Evolutionary conservation across 1,139 yeast genomes (phyloP), one percentile per base, ranked within the genome.

Genomic region (Nakaseomyces sp.): DNA sequence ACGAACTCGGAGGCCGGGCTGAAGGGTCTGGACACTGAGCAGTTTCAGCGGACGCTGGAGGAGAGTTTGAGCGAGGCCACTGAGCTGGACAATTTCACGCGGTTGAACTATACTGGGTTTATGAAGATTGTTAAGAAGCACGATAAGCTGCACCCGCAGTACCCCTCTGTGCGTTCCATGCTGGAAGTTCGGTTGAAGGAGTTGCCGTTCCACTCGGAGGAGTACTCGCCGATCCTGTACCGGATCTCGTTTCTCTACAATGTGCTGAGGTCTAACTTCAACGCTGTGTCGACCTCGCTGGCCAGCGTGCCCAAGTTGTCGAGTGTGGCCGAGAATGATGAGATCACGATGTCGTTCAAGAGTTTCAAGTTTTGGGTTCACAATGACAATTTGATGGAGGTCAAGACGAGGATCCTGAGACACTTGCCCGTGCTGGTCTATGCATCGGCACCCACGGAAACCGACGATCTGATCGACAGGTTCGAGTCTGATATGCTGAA

Each of bases 331-430:
- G 54, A 60, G 18, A 48, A 49, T 36, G 49, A 47, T 31, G 47
- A 46, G 24, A 53, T 54, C 4, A 72, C 72, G 46, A 72, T 75
- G 32, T 81, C 80, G 41, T 84, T 71, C 64, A 86, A 84, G 56
- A 80, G 87, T 20, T 81, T 82, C 66, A 87, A 87, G 67, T 89
- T 89, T 65, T 91, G 98, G 98, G 74, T 91, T 42, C 97, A 91
- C 61, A 91, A 91, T 13, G 98, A 91, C 58, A 88, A 91, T 63
- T 71, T 89, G 61, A 89, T 89, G 96, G 97, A 91, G 66, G 95
- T 88, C 46, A 91, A 91, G 68, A 87, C 97, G 19, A 80, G 88
- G 51, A 86, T 91, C 52, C 74, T 91, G 60, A 82, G 97, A 63
- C 95, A 88, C 58, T 75, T 91, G 54, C 98, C 98, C 0, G 94